Evolutionary conservation across 2,329 filamentous ascomycete genomes (phyloP), one percentile per base, ranked within the genome.

Genomic region (Acrocalymma vagum): DNA sequence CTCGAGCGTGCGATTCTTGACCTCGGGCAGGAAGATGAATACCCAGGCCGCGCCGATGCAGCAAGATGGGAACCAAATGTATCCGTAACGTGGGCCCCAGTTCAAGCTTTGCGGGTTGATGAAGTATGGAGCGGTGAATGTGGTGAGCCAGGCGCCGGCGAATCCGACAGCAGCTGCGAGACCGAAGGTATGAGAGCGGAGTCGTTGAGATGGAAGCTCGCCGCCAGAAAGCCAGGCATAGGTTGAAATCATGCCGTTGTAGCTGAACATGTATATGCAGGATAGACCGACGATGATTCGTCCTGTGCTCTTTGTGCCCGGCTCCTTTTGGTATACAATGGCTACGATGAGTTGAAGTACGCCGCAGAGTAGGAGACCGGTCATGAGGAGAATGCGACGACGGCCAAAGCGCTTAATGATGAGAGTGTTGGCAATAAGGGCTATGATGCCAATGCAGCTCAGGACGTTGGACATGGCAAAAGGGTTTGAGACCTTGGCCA

Each of bases 91-190:
- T 0, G 80, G 80, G 0, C 80, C 80, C 80, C 80, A 84, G 51
- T 78, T 76, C 25, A 84, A 60, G 1, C 75, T 62, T 10, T 67
- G 59, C 0, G 78, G 76, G 48, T 83, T 83, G 62, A 84, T 83
- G 51, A 83, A 83, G 53, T 83, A 82, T 0, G 79, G 80, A 2
- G 79, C 78, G 0, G 80, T 83, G 50, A 82, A 83, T 0, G 78
- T 81, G 0, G 78, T 78, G 6, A 80, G 68, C 80, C 80, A 83
- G 1, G 77, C 78, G 22, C 79, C 63, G 3, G 76, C 75, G 0
- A 79, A 83, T 0, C 76, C 78, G 15, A 79, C 63, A 4, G 78
- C 76, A 0, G 79, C 76, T 1, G 80, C 79, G 2, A 71, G 57
- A 25, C 80, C 80, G 39, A 83, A 82, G 0, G 80, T 83, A 49